Evolutionary conservation across 352 stramenopile genomes (phyloP).

Genomic region (Phytophthora pluvialis): DNA sequence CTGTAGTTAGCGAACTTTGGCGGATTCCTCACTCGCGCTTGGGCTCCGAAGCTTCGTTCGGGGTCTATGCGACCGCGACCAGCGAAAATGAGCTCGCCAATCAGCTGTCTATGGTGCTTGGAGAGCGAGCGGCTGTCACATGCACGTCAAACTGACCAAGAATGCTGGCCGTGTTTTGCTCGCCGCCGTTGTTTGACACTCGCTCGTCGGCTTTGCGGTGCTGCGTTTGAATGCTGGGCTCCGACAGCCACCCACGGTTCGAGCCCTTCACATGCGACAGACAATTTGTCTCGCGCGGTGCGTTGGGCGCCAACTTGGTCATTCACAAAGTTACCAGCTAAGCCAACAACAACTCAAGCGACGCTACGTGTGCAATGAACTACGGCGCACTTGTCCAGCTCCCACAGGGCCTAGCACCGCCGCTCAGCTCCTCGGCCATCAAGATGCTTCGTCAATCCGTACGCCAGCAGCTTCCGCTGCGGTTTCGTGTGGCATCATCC

Average conservation of each 20-base stretch:
- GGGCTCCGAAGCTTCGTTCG: no score
- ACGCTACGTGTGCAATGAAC: slow-evolving; percentile 8
- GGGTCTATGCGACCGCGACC: no score
- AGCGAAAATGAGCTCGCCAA: background rate
- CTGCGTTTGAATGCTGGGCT: background rate
- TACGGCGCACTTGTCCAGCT: slow-evolving; percentile 8
- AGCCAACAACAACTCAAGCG: background rate
- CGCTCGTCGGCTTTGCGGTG: background rate
- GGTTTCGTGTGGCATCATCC: slow-evolving; percentile 45
- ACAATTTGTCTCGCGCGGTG: background rate
- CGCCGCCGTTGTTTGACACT: no score
- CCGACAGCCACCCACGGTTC: slow-evolving; percentile 8
- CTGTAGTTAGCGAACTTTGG: no score
- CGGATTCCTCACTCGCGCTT: no score
- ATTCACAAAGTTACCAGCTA: slow-evolving; percentile 20
- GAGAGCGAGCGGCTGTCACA: background rate
- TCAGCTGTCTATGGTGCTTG: no score
- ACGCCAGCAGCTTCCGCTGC: slow-evolving; percentile 47
- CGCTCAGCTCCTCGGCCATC: slow-evolving; percentile 26
- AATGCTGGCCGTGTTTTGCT: no score
- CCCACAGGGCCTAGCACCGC: slow-evolving; percentile 9
- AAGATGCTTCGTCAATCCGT: slow-evolving; percentile 42
- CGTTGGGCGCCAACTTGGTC: background rate
- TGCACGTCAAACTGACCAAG: no score
- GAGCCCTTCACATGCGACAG: slow-evolving; percentile 12